Evolutionary conservation across 1,284 basidiomycete species (phyloP).

Genomic region (Leucoagaricus sp.): DNA sequence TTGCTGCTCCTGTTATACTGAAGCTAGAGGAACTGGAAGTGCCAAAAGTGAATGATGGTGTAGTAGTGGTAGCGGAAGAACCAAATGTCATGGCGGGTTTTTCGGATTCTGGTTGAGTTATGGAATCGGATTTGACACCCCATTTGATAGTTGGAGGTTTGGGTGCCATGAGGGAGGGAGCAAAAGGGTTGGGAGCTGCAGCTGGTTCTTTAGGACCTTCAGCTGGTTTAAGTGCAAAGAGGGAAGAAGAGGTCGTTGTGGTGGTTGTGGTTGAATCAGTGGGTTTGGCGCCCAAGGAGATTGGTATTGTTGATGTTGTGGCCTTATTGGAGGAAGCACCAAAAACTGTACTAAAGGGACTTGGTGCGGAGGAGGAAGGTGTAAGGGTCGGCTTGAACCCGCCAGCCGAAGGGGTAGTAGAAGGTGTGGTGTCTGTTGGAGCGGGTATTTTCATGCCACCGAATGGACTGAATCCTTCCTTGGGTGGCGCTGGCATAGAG

Average conservation of each 20-base stretch:
- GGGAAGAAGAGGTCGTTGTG: neutral
- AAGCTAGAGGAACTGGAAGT: neutral
- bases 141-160: neutral
- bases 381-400: slow-evolving; percentile 17
- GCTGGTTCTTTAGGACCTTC: neutral
- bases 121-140: neutral
- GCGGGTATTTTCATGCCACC: slow-evolving; percentile 14
- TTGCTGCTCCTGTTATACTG: slow-evolving; percentile 16
- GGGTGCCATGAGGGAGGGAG: neutral
- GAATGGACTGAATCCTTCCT: slow-evolving; percentile 8
- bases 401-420: neutral
- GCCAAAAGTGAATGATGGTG: slow-evolving; percentile 16
- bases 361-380: slow-evolving; percentile 13
- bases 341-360: slow-evolving; percentile 10
- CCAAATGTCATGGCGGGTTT: slow-evolving; percentile 11
- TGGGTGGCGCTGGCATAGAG: slow-evolving; percentile 7
- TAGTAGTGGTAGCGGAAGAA: neutral
- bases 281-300: slow-evolving; percentile 2
- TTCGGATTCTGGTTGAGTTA: neutral
- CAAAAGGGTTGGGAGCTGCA: neutral
- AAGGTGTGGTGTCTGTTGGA: slow-evolving; percentile 11
- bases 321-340: slow-evolving; percentile 10
- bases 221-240: neutral
- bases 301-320: slow-evolving; percentile 12
- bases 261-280: neutral